These are phyloP conservation scores for Brassica carinata DNA, from an alignment of 345 rosid species.

Conservation along the genomic window DNA sequence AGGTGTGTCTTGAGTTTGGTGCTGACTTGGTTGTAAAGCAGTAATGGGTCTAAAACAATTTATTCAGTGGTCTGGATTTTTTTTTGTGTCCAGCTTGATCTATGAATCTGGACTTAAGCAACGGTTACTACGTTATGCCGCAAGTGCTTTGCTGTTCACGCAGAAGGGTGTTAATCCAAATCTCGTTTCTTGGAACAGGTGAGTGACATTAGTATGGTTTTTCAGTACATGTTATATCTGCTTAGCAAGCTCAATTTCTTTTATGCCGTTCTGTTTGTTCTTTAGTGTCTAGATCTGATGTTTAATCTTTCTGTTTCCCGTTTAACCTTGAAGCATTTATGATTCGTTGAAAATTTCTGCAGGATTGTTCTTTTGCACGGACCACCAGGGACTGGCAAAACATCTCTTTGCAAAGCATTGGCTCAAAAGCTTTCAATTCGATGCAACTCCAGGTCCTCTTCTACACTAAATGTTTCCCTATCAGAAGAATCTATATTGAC, in stretches of 20 bases:
- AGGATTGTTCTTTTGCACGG: slow-evolving; percentile 97
- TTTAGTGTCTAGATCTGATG: neutral
- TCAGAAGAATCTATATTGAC: neutral
- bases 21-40: neutral
- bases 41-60: slow-evolving; percentile 5
- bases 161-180: slow-evolving; percentile 90
- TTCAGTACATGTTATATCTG: neutral
- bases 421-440: slow-evolving; percentile 94
- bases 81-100: slow-evolving; percentile 66
- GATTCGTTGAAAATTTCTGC: slow-evolving; percentile 30
- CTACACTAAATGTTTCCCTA: neutral
- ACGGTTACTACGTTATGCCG: slow-evolving; percentile 81
- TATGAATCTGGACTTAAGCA: slow-evolving; percentile 95
- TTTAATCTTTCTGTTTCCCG: neutral
- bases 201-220: slow-evolving; percentile 27
- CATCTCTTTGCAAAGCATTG: slow-evolving; percentile 94
- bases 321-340: neutral
- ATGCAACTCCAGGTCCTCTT: slow-evolving; percentile 72
- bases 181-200: slow-evolving; percentile 97
- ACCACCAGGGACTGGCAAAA: slow-evolving; percentile 99
- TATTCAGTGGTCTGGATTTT: slow-evolving; percentile 15
- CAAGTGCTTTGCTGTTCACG: slow-evolving; percentile 88
- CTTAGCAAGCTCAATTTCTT: slow-evolving; percentile 12
- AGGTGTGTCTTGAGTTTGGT: slow-evolving; percentile 52
- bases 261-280: neutral